Evolutionary conservation across 1,284 basidiomycete genomes (phyloP).

Genomic region (Sparassis latifolia): DNA sequence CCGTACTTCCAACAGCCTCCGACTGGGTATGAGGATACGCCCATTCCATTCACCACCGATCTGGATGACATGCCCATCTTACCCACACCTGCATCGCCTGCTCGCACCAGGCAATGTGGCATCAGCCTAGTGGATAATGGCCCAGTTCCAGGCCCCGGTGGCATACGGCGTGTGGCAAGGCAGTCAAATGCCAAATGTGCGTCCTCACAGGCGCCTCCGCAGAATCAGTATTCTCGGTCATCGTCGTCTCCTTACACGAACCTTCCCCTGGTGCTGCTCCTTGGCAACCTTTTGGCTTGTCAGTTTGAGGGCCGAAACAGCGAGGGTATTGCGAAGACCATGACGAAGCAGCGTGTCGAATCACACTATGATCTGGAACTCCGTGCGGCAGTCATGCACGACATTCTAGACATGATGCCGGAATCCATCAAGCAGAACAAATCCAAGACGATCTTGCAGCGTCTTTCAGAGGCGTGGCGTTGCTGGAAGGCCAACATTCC

Average conservation of each 20-base stretch:
- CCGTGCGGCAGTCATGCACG: too few species aligned
- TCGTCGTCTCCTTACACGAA: constrained; percentile 34
- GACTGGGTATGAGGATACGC: constrained; percentile 29
- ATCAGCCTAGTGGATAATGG: constrained; percentile 75
- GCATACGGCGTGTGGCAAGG: constrained; percentile 65
- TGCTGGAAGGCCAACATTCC: constrained; percentile 9
- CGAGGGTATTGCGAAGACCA: constrained; percentile 79
- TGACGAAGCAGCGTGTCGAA: constrained; percentile 98
- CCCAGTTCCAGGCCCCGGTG: constrained; percentile 70
- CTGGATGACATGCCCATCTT: constrained; percentile 28
- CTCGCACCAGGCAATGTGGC: constrained; percentile 37
- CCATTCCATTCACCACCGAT: constrained; percentile 27
- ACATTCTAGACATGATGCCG: too few species aligned
- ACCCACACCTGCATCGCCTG: constrained; percentile 8
- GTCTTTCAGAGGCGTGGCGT: too few species aligned
- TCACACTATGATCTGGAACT: constrained; percentile 78
- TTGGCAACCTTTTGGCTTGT: constrained; percentile 69
- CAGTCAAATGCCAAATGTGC: constrained; percentile 37
- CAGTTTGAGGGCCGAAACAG: constrained; percentile 68
- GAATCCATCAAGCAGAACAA: too few species aligned
- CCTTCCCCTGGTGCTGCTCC: constrained; percentile 47
- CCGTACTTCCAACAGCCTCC: constrained; percentile 39
- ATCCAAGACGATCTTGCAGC: too few species aligned
- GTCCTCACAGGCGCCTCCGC: constrained; percentile 49
- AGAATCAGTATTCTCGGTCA: constrained; percentile 67